Base-by-base conservation (phyloP, 2,329 filamentous ascomycete genomes). In the Parastagonospora avenae region DNA sequence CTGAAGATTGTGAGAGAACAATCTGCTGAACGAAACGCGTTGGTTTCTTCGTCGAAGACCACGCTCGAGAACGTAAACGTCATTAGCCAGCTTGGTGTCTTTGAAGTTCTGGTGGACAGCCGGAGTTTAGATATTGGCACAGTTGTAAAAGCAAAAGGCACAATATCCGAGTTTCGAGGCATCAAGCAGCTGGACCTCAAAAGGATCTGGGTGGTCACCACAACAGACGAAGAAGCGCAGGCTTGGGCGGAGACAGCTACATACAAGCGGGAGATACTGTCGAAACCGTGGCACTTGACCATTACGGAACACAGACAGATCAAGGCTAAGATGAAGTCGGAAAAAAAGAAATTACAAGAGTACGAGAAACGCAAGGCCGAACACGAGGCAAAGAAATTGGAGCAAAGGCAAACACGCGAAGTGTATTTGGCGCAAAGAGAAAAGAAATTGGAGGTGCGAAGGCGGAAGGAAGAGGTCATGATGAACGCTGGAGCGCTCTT, bases 71-170 rank as follows among this genome's bases (percentile, higher is more conserved):
- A 79, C 41, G 50, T 79, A 1, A 64, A 67, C 47, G 66, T 80
- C n/a, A 48, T 66, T 28, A 66, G 68, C 16, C 47, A 50, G 1
- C 42, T 75, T 4, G 74, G 77, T 2, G 57, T 73, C 2, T 73
- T 84, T 31, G 75, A 81, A 19, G 54, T 70, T 7, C 51, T 49
- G 1, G 60, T 80, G 3, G 67, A 76, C 45, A 51, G 61, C 8
- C 58, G 59, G 4, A 50, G 30, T 6, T 45, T 81, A 5, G 72
- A 75, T 33, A 70, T 80, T 15, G 84, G 84, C 4, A 75, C 75
- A 0, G 73, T 82, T 6, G 66, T 85, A 2, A 84, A 84, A 51
- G 73, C 80, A 4, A 86, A 87, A 59, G 82, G 84, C 27, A 83
- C 79, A 0, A 73, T 87, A 8, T 76, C 76, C 0, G 72, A 67